Conservation (phyloP, 495 filamentous ascomycete genomes). For the Penicillium simplicissimum region DNA sequence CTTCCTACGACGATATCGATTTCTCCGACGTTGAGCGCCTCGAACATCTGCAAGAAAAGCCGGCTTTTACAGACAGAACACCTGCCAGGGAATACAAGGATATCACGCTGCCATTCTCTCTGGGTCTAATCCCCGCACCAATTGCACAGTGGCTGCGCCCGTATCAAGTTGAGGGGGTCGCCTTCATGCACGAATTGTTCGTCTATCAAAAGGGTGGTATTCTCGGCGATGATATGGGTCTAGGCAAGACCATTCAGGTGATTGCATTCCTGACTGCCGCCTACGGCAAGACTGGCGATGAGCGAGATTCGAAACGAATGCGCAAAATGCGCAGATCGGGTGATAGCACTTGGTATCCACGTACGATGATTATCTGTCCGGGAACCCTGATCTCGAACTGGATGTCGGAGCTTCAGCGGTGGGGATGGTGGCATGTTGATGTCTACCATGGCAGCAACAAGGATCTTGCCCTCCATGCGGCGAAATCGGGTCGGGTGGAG, state of each 20-base stretch:
- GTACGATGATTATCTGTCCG: conserved; percentile 83
- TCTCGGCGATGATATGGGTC: conserved; percentile 93
- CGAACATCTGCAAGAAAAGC: conserved; percentile 63
- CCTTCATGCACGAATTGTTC: conserved; percentile 86
- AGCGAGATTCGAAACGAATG: conserved; percentile 87
- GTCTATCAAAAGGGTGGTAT: conserved; percentile 92
- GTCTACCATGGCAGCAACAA: conserved; percentile 77
- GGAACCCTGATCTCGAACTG: conserved; percentile 88
- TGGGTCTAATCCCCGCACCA: conserved; percentile 83
- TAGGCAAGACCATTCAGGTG: conserved; percentile 96
- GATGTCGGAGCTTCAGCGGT: conserved; percentile 78
- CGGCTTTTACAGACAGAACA: conserved; percentile 62
- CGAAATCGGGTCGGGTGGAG: conserved; percentile 73
- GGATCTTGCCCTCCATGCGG: conserved; percentile 70
- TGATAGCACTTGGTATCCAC: conserved; percentile 75
- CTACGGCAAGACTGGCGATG: conserved; percentile 93
- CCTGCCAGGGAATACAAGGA: conserved; percentile 71
- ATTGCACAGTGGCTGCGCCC: conserved; percentile 91
- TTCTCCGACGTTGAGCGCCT: conserved; percentile 84
- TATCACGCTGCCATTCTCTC: conserved; percentile 70
- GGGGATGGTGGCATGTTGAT: conserved; percentile 96
- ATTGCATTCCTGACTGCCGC: conserved; percentile 91
- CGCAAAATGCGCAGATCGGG: conserved; percentile 72
- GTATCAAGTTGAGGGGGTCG: conserved; percentile 85
- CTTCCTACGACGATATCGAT: conserved; percentile 75